Conservation (phyloP, 495 filamentous ascomycete genomes). For the Penicillium psychrofluorescens region DNA sequence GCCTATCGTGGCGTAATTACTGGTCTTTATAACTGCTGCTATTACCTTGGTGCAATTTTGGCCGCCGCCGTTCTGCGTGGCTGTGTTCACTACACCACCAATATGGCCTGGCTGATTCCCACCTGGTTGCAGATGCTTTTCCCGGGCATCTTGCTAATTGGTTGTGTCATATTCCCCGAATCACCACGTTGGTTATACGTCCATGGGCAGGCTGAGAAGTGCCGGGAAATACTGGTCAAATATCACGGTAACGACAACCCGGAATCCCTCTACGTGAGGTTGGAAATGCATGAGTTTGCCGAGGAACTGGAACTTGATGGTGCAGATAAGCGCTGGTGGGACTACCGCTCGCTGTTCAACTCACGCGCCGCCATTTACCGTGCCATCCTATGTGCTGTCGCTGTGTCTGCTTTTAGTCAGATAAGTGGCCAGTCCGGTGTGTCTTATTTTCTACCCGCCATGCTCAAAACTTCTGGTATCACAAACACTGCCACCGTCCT, state of each 20-base stretch:
- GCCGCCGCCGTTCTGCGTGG: conserved; percentile 23
- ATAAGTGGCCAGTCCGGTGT: conserved; percentile 36
- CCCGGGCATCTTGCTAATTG: conserved; percentile 17
- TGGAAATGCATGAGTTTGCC: conserved; percentile 48
- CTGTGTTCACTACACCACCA: conserved; percentile 18
- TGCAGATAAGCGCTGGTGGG: conserved; percentile 55
- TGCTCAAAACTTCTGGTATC: conserved; percentile 1
- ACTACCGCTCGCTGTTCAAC: conserved; percentile 52
- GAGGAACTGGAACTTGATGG: conserved; percentile 43
- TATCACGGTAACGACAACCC: conserved; percentile 48
- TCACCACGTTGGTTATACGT: conserved; percentile 35
- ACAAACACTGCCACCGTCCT: conserved; percentile 1
- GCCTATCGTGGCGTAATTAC: conserved; percentile 57
- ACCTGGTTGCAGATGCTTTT: conserved; percentile 56
- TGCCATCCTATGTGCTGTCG: conserved; percentile 41
- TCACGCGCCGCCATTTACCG: conserved; percentile 48
- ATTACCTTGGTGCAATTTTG: conserved; percentile 43
- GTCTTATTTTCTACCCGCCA: conserved; percentile 41
- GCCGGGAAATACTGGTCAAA: conserved; percentile 37
- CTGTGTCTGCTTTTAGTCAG: conserved; percentile 40
- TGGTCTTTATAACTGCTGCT: conserved; percentile 49
- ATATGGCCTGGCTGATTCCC: conserved; percentile 50
- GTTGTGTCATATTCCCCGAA: conserved; percentile 8
- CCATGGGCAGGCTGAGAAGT: conserved; percentile 44
- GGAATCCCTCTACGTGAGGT: conserved; percentile 40